Conservation (phyloP, 1,284 basidiomycete genomes). For the Thecaphora thlaspeos region DNA sequence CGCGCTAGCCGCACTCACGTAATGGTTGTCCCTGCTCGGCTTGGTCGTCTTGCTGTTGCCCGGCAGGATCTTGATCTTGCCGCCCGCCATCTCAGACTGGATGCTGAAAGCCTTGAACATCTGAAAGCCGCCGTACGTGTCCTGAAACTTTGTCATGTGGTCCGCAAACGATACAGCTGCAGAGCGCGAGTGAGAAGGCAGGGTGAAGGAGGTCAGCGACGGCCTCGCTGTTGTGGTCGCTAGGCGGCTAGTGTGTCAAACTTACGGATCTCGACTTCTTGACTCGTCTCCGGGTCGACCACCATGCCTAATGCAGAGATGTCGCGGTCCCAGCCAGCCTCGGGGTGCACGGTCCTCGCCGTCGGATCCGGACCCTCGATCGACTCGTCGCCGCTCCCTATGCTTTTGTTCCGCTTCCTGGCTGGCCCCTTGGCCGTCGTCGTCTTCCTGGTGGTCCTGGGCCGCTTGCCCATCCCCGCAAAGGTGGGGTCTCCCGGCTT, state of each 20-base stretch:
- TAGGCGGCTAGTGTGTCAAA: too few relatives aligned
- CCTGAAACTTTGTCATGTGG: too few relatives aligned
- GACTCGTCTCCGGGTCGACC: constrained; percentile 67
- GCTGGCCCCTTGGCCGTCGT: constrained; percentile 3
- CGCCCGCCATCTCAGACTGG: constrained; percentile 83
- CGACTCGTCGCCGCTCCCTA: constrained; percentile 13
- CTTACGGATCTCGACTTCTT: constrained; percentile 72
- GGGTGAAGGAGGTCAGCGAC: too few relatives aligned
- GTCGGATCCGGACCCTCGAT: constrained; percentile 62
- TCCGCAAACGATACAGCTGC: too few relatives aligned
- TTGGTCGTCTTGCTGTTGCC: constrained; percentile 80
- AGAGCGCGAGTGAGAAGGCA: too few relatives aligned
- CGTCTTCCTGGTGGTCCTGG: background rate
- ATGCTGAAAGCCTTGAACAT: constrained; percentile 97
- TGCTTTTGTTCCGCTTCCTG: constrained; percentile 1
- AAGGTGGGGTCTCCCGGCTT: constrained; percentile 62
- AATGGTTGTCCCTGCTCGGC: constrained; percentile 87
- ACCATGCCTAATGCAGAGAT: constrained; percentile 72
- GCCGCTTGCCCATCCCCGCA: constrained; percentile 35
- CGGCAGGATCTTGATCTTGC: constrained; percentile 78
- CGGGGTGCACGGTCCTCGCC: constrained; percentile 53
- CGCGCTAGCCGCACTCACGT: constrained; percentile 71
- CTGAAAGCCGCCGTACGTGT: constrained; percentile 62
- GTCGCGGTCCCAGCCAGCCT: constrained; percentile 78
- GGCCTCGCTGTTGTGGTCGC: too few relatives aligned